These are phyloP conservation scores for Pyronema omphalodes DNA, from an alignment of 495 filamentous ascomycete genomes.

Conservation along the genomic window DNA sequence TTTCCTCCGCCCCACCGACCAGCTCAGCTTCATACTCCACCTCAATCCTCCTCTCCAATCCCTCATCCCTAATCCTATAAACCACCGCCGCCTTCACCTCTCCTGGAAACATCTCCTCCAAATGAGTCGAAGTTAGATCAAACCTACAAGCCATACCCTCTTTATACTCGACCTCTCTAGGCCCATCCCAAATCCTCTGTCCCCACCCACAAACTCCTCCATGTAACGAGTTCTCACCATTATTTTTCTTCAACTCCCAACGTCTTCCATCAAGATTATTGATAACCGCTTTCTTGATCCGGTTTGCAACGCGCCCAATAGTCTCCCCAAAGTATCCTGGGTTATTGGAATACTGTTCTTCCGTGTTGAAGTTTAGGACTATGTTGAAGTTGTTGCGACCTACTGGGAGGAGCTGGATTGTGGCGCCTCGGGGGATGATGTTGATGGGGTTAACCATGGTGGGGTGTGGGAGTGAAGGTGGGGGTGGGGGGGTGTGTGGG, in stretches of 20 bases:
- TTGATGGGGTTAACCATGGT: background rate
- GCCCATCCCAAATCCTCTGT: conserved; percentile 64
- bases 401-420: conserved; percentile 69
- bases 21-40: conserved; percentile 83
- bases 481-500: too few species aligned
- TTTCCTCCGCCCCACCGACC: conserved; percentile 46
- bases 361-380: conserved; percentile 62
- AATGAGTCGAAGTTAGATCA: conserved; percentile 50
- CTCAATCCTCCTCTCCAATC: conserved; percentile 47
- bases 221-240: conserved; percentile 63
- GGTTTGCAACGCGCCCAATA: conserved; percentile 83
- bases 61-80: conserved; percentile 42
- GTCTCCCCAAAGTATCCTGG: conserved; percentile 73
- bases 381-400: conserved; percentile 48
- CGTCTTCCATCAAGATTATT: conserved; percentile 49
- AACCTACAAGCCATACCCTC: conserved; percentile 64
- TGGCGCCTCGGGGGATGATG: conserved; percentile 72
- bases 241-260: conserved; percentile 53
- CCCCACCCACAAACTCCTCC: conserved; percentile 73
- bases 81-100: conserved; percentile 58
- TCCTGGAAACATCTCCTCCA: conserved; percentile 75
- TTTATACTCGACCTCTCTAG: conserved; percentile 40
- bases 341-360: conserved; percentile 58
- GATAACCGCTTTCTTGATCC: conserved; percentile 55
- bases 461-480: background rate